These are phyloP conservation scores for Blastocystis sp. DNA, from an alignment of 352 stramenopile species.

Conservation along the genomic window DNA sequence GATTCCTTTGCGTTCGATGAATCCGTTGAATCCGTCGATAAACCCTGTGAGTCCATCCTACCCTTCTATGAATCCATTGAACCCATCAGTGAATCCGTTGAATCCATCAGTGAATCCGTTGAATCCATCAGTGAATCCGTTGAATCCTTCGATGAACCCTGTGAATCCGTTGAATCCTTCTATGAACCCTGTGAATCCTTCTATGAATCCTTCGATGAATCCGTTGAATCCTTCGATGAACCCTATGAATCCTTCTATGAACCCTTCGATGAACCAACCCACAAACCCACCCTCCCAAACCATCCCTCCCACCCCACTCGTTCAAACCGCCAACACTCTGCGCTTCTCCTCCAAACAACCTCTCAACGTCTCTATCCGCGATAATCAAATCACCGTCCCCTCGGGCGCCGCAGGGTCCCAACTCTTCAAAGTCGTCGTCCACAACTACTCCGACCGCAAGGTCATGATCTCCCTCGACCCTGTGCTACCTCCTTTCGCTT, in stretches of 20 bases:
- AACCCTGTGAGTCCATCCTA: too few species aligned
- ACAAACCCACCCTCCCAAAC: background rate
- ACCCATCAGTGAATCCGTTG: background rate
- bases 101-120: background rate
- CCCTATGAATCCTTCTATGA: background rate
- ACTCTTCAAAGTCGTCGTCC: background rate
- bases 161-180: background rate
- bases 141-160: background rate
- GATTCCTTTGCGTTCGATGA: background rate
- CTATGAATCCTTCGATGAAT: background rate
- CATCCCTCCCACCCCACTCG: background rate
- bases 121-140: background rate
- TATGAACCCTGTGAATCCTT: background rate
- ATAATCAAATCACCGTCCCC: constrained; percentile 38
- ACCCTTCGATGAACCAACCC: too few species aligned
- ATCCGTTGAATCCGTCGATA: background rate
- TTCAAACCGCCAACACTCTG: background rate
- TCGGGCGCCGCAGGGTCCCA: background rate
- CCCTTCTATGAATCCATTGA: background rate
- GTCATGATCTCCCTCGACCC: background rate
- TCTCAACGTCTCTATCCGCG: background rate
- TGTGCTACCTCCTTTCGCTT: constrained; percentile 12
- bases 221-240: background rate
- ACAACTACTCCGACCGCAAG: constrained; percentile 37
- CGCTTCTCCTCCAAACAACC: too few species aligned